Evolutionary conservation across 2,329 filamentous ascomycete species (phyloP).

Genomic region (Trichoderma endophyticum): DNA sequence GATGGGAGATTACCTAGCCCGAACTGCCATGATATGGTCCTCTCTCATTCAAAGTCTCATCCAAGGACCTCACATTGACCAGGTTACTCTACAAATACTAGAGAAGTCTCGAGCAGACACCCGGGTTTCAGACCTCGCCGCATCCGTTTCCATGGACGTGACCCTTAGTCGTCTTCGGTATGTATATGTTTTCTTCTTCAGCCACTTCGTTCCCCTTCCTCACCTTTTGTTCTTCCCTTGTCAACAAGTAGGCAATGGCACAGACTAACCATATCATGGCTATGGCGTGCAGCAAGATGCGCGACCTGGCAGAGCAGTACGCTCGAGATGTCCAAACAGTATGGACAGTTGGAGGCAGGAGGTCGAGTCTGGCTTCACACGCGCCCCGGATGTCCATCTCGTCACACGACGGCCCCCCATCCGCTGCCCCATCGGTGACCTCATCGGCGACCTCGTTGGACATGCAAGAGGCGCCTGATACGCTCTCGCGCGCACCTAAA

Average conservation of each 20-base stretch:
- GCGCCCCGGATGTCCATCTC: constrained; percentile 24
- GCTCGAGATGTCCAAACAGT: constrained; percentile 34
- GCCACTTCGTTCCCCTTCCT: background rate
- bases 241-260: background rate
- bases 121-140: constrained; percentile 29
- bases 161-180: constrained; percentile 35
- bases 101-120: constrained; percentile 26
- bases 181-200: constrained; percentile 16
- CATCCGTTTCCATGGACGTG: constrained; percentile 33
- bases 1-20: constrained; percentile 36
- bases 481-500: constrained; percentile 20
- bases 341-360: constrained; percentile 27
- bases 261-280: constrained; percentile 13
- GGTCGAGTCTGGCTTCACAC: constrained; percentile 19
- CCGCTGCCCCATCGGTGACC: constrained; percentile 3
- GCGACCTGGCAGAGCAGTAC: constrained; percentile 34
- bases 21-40: constrained; percentile 35
- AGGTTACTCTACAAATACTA: constrained; percentile 29
- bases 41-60: constrained; percentile 34
- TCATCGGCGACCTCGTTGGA: constrained; percentile 12
- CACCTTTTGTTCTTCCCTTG: background rate
- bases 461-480: constrained; percentile 21
- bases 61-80: constrained; percentile 33
- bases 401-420: constrained; percentile 24
- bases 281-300: constrained; percentile 32